Evolutionary conservation across 2,329 filamentous ascomycete genomes (phyloP).

Genomic region (Fusarium sp.): DNA sequence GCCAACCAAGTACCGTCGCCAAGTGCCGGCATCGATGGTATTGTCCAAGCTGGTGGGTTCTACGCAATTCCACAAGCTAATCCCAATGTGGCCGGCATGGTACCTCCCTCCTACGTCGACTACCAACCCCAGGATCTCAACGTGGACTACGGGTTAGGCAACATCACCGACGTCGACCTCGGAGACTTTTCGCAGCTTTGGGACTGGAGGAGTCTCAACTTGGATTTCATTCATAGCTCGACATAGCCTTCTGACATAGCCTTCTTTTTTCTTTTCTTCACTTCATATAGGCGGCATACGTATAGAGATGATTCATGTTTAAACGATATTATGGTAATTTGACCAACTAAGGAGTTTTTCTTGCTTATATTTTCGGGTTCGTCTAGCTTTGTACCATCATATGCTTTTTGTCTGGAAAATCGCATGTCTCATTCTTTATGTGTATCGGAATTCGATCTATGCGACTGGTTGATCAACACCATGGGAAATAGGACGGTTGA

Average conservation of each 20-base stretch:
- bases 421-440: not conserved
- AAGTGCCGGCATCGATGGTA: constrained; percentile 36
- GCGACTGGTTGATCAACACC: not conserved
- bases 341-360: constrained; percentile 1
- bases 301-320: constrained; percentile 30
- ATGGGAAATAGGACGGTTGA: not conserved
- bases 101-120: constrained; percentile 29
- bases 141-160: constrained; percentile 31
- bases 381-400: not conserved
- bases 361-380: not conserved
- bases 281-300: constrained; percentile 15
- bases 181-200: constrained; percentile 46
- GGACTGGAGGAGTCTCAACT: constrained; percentile 46
- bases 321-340: constrained; percentile 10
- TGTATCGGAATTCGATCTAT: not conserved
- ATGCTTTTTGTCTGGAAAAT: not conserved
- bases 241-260: no score
- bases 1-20: constrained; percentile 29
- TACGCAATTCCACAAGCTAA: constrained; percentile 24
- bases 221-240: constrained; percentile 46
- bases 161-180: constrained; percentile 42
- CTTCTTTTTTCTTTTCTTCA: not conserved
- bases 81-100: constrained; percentile 14
- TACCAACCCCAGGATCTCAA: constrained; percentile 27
- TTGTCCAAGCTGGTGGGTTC: constrained; percentile 23